Evolutionary conservation across 495 filamentous ascomycete species (phyloP), one percentile per base, ranked within the genome.

Genomic region (Daldinia caldariorum): DNA sequence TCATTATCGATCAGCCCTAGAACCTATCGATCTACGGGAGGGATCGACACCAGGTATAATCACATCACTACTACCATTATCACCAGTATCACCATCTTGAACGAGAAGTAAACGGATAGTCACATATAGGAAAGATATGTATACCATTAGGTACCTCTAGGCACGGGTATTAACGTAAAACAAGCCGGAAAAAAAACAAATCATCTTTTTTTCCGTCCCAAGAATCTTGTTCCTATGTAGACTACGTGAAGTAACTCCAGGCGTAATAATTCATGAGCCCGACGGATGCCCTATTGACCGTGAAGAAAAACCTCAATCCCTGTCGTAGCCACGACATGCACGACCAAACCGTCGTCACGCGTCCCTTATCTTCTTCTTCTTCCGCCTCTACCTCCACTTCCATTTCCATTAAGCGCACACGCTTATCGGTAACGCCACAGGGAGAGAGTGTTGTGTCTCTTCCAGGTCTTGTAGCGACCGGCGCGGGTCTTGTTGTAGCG

Each of bases 381-480:
- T 54, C 63, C 62, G 59, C 41, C 14, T 45, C 41, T 1, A 20
- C 56, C 32, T 37, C 53, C 16, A 67, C 66, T 41, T 55, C 63
- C 63, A 63, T 16, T 18, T 47, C 43, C 9, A 6, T 47, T 47
- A 47, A 20, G 18, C 43, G 72, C 61, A 71, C 45, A 61, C 79
- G 73, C 77, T 82, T 83, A 88, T 79, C 85, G 79, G 85, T 95
- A 97, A 78, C 92, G 86, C 92, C 93, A 97, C 81, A 94, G 91
- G 80, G 89, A 93, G 81, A 94, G 89, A 82, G 95, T 99, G 91
- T 97, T 97, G 89, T 94, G 94, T 82, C 91, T 88, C 92, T 97
- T 97, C 95, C 95, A 99, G 80, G 94, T 98, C 92, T 98, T 97
- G 85, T 96, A 91, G 78, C 95, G 89, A 74, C 95, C 95, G 76